phyloP scores from a whole-genome alignment of 1,139 yeast genomes.

The Hansenula sp. region DNA sequence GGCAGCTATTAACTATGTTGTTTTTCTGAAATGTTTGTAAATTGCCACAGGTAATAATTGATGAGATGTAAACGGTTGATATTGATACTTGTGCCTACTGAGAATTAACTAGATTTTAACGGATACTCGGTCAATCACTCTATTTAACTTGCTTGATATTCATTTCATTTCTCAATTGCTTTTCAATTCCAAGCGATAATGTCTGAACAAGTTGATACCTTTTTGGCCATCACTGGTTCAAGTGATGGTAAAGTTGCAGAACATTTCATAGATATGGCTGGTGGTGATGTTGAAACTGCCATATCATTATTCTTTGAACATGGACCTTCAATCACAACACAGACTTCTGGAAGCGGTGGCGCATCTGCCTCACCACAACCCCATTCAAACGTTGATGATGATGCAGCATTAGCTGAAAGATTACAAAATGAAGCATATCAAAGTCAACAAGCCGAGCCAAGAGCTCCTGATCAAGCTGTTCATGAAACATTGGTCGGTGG shows the following conservation, averaged over 20 bases:
- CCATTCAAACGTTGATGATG: slow-evolving; percentile 32
- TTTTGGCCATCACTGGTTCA: slow-evolving; percentile 81
- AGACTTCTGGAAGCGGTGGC: slow-evolving; percentile 8
- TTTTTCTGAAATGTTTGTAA: neutral
- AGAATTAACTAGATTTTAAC: too few relatives aligned
- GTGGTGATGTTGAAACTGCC: slow-evolving; percentile 78
- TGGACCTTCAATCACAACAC: slow-evolving; percentile 33
- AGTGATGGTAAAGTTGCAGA: slow-evolving; percentile 66
- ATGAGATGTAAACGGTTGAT: too few relatives aligned
- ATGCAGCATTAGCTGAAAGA: slow-evolving; percentile 58
- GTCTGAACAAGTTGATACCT: slow-evolving; percentile 61
- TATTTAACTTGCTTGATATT: too few relatives aligned
- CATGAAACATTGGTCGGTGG: slow-evolving; percentile 74
- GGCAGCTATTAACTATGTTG: too few relatives aligned
- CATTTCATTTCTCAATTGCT: too few relatives aligned
- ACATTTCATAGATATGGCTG: slow-evolving; percentile 77
- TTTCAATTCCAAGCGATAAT: slow-evolving; percentile 19
- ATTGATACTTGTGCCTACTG: too few relatives aligned
- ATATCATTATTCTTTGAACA: slow-evolving; percentile 80
- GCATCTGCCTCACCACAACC: neutral
- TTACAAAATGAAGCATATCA: slow-evolving; percentile 64
- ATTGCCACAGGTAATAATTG: neutral
- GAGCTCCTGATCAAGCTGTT: slow-evolving; percentile 75
- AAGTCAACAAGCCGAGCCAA: slow-evolving; percentile 46
- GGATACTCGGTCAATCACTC: too few relatives aligned